A percentile compares a stretch with the other conserved stretches of the same genome.
phyloP scores from a whole-genome alignment of 352 stramenopile species.

The Globisporangium recalcitrans region DNA sequence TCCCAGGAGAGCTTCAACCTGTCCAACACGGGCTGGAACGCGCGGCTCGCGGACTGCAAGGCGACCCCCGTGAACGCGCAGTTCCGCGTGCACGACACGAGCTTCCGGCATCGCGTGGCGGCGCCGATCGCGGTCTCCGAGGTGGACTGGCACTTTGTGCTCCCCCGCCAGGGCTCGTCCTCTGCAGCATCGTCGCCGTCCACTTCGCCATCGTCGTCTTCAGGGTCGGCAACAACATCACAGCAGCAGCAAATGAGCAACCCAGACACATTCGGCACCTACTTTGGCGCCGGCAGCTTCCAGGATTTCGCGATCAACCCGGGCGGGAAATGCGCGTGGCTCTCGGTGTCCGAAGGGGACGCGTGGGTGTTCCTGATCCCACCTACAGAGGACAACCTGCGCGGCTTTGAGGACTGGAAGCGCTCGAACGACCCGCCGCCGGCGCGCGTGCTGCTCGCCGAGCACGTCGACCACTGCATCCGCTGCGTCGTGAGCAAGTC shows the following conservation, averaged over 20 bases:
- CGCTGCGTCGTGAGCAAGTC: conserved; percentile 50
- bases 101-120: conserved; percentile 33
- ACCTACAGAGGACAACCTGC: conserved; percentile 37
- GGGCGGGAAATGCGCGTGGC: conserved; percentile 50
- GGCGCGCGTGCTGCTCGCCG: conserved; percentile 48
- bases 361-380: conserved; percentile 66
- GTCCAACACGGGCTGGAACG: conserved; percentile 15
- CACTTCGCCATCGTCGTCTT: not conserved
- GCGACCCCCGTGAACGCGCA: conserved; percentile 40
- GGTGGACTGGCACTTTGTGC: conserved; percentile 47
- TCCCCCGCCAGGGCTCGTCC: conserved; percentile 15
- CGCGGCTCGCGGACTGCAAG: conserved; percentile 14
- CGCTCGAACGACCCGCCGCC: conserved; percentile 23
- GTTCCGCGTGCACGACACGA: conserved; percentile 45
- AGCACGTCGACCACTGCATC: conserved; percentile 70
- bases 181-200: conserved; percentile 11
- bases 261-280: conserved; percentile 49
- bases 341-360: conserved; percentile 58
- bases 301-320: conserved; percentile 60
- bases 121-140: conserved; percentile 40
- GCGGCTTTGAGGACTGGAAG: conserved; percentile 59
- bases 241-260: conserved; percentile 22
- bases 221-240: not conserved
- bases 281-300: conserved; percentile 52
- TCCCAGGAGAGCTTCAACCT: conserved; percentile 22